Evolutionary conservation across 306 rosid species (phyloP).

Genomic region (Carpinus viminea): DNA sequence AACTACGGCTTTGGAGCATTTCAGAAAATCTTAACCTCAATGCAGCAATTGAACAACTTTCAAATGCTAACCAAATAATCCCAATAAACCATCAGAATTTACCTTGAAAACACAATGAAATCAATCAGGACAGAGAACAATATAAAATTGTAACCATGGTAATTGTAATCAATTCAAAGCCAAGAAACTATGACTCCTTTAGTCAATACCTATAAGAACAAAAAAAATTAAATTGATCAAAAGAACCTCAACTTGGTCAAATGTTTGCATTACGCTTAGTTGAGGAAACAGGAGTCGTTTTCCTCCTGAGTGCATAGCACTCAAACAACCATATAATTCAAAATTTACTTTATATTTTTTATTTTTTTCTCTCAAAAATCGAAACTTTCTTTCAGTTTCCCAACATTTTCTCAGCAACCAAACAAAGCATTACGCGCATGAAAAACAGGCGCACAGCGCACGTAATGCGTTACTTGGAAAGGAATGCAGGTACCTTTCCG

Average conservation of each 20-base stretch:
- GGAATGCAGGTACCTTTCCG: constrained; percentile 66
- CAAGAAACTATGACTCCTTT: neutral
- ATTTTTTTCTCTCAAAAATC: neutral
- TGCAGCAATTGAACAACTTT: constrained; percentile 6
- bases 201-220: neutral
- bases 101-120: neutral
- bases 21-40: constrained; percentile 15
- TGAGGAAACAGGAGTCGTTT: neutral
- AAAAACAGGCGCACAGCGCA: constrained; percentile 8
- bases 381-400: neutral
- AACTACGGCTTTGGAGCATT: neutral
- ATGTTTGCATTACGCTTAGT: constrained; percentile 6
- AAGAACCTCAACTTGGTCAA: neutral
- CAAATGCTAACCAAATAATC: neutral
- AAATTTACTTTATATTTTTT: neutral
- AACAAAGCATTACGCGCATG: constrained; percentile 2
- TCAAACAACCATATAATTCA: neutral
- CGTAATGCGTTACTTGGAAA: neutral
- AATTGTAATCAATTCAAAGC: neutral
- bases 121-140: neutral
- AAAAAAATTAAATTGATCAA: neutral
- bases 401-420: constrained; percentile 32
- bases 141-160: neutral
- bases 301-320: neutral
- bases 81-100: neutral